phyloP scores from a whole-genome alignment of 495 filamentous ascomycete genomes.

The Penicillium steckii region DNA sequence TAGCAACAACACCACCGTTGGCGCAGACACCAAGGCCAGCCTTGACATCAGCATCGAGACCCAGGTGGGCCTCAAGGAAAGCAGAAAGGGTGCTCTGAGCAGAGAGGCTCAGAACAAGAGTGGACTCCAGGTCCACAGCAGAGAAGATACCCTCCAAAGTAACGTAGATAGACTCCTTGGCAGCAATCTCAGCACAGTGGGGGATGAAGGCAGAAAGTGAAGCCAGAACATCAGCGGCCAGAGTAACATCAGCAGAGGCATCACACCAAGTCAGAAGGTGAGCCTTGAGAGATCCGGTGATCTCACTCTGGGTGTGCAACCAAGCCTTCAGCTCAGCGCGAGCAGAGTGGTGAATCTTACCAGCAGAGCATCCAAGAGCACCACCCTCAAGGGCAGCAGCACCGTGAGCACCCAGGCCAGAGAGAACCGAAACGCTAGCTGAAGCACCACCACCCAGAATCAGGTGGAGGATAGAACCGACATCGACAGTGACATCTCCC shows the following conservation, averaged over 20 bases:
- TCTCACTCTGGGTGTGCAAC: slow-evolving; percentile 24
- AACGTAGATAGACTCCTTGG: slow-evolving; percentile 39
- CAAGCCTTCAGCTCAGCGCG: slow-evolving; percentile 35
- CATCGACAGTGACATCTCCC: slow-evolving; percentile 15
- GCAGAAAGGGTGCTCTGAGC: slow-evolving; percentile 32
- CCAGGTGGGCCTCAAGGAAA: slow-evolving; percentile 26
- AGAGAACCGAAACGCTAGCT: slow-evolving; percentile 22
- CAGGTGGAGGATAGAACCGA: slow-evolving; percentile 17
- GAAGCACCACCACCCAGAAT: slow-evolving; percentile 26
- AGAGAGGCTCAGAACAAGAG: slow-evolving; percentile 33
- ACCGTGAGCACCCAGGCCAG: slow-evolving; percentile 34
- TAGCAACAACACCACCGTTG: slow-evolving; percentile 33
- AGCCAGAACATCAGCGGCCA: slow-evolving; percentile 23
- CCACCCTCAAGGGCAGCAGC: slow-evolving; percentile 41
- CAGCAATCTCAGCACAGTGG: slow-evolving; percentile 34
- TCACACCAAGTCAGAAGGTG: slow-evolving; percentile 33
- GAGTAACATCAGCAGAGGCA: slow-evolving; percentile 19
- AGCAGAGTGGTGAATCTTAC: slow-evolving; percentile 26
- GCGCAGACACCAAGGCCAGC: slow-evolving; percentile 39
- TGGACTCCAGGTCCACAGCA: slow-evolving; percentile 23
- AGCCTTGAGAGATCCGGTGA: slow-evolving; percentile 30
- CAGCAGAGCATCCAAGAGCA: slow-evolving; percentile 39
- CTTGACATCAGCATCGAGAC: slow-evolving; percentile 30
- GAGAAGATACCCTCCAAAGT: slow-evolving; percentile 43
- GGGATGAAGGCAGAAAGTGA: slow-evolving; percentile 39